Base-by-base conservation (phyloP, 352 stramenopile genomes). In the Phytophthora pistaciae region DNA sequence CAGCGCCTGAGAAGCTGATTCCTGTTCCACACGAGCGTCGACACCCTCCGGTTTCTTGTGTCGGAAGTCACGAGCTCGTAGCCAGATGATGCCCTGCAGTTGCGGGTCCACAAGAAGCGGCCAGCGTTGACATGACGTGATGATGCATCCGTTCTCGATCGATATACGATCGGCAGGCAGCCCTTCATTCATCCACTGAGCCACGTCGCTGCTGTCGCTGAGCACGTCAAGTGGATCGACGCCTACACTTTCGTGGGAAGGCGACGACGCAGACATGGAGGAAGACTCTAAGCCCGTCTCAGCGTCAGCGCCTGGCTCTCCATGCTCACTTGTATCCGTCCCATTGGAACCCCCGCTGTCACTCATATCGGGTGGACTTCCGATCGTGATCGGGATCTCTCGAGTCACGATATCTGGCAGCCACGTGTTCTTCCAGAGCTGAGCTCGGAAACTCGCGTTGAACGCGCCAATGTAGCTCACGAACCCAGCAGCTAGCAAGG, bases 391-490 rank as follows among this genome's bases (percentile, higher is more conserved):
- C 0, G 94, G 94, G 60, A 98, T 98, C 52, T 97, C 92, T 36
- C 91, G 70, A 1, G 83, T 88, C 18, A 92, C 68, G 7, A 98
- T 80, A 64, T 98, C 94, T 0, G 90, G 86, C 1, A 98, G 67
- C 94, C 94, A 98, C 21, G 82, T 90, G 33, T 87, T 64, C 56
- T 84, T 90, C 91, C 91, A 98, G 13, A 98, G 68, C 49, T 96
- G 84, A 16, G 80, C 57, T 27, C 94, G 87, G 50, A 96, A 97
- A 10, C 46, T 82, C 6, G 90, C 83, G 44, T 95, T 96, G 59
- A 98, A 98, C 3, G 93, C 88, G n/a, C 94, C 94, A 7, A 97
- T 89, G 64, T 98, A 98, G 56, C 87, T 97, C 21, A 98, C 92
- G 72, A 98, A 98, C 0, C 88, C 91, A 3, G 93, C 91, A 0